phyloP scores from a whole-genome alignment of 2,329 filamentous ascomycete genomes.

The Fusarium sambucinum region DNA sequence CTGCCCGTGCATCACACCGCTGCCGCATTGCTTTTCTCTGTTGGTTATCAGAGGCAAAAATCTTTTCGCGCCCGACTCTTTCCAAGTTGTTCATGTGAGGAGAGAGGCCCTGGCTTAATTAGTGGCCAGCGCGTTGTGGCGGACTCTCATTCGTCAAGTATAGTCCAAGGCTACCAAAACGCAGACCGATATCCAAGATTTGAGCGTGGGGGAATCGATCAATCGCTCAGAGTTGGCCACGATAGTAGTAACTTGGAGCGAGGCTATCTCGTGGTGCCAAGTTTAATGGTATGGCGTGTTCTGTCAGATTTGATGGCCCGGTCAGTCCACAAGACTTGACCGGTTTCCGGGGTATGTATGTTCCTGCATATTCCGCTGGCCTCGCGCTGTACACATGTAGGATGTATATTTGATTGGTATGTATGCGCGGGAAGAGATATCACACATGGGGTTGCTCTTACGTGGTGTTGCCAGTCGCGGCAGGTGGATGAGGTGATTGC shows the following conservation, averaged over 20 bases:
- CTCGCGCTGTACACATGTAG: slow-evolving; percentile 8
- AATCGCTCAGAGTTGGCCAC: slow-evolving; percentile 34
- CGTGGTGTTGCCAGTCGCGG: slow-evolving; percentile 26
- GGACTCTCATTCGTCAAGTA: slow-evolving; percentile 40
- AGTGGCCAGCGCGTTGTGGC: slow-evolving; percentile 47
- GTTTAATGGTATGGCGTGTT: slow-evolving; percentile 1
- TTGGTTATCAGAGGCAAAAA: slow-evolving; percentile 3
- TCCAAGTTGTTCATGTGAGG: slow-evolving; percentile 15
- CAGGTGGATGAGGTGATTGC: slow-evolving; percentile 10
- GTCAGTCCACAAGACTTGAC: slow-evolving; percentile 23
- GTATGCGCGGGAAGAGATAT: slow-evolving; percentile 5
- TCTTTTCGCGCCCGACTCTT: slow-evolving; percentile 8
- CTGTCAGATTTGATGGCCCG: slow-evolving; percentile 5
- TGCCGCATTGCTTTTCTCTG: slow-evolving; percentile 25
- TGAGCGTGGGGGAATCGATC: slow-evolving; percentile 19
- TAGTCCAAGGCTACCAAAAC: slow-evolving; percentile 26
- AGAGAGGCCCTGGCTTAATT: slow-evolving; percentile 22
- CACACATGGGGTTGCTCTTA: slow-evolving; percentile 21
- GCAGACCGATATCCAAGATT: slow-evolving; percentile 16
- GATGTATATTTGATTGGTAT: background rate
- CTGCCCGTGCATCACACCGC: slow-evolving; percentile 34
- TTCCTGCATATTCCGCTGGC: slow-evolving; percentile 24
- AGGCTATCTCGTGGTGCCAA: slow-evolving; percentile 39
- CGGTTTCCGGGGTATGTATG: slow-evolving; percentile 19
- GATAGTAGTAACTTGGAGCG: slow-evolving; percentile 15